Conservation (phyloP, 441 rosid species). For the Raphanus hybrid region DNA sequence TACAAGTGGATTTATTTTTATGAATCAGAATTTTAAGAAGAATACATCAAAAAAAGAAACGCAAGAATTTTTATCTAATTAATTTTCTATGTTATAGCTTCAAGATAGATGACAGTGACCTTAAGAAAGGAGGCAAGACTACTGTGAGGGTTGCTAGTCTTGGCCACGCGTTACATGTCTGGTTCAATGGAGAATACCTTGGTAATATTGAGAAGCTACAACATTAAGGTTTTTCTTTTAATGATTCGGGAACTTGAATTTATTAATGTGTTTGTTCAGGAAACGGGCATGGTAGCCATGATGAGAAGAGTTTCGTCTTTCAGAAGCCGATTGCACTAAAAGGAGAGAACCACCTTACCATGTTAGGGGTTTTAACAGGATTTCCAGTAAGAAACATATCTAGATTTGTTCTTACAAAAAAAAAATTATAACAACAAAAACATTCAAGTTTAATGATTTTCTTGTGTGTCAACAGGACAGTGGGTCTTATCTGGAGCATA, state of each 20-base stretch:
- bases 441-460: background rate
- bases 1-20: background rate
- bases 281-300: slow-evolving; percentile 47
- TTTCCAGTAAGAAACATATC: background rate
- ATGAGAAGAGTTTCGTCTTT: background rate
- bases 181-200: slow-evolving; percentile 70
- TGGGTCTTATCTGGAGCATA: slow-evolving; percentile 59
- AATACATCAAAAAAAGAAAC: slow-evolving; percentile 3
- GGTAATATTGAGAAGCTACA: slow-evolving; percentile 49
- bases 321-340: too few relatives aligned
- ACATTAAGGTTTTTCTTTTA: background rate
- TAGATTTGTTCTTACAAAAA: background rate
- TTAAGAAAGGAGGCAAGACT: slow-evolving; percentile 48
- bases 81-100: slow-evolving; percentile 48
- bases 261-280: slow-evolving; percentile 34
- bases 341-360: too few relatives aligned
- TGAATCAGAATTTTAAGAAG: background rate
- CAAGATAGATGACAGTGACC: slow-evolving; percentile 47
- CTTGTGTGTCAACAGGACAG: slow-evolving; percentile 48
- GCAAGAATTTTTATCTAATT: background rate
- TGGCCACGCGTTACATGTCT: slow-evolving; percentile 79
- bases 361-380: too few relatives aligned
- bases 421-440: background rate
- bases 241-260: background rate
- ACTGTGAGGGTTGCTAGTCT: slow-evolving; percentile 79